A percentile compares a stretch with the other conserved stretches of the same genome.
phyloP scores from a whole-genome alignment of 345 rosid species.

The Hypericum perforatum region DNA sequence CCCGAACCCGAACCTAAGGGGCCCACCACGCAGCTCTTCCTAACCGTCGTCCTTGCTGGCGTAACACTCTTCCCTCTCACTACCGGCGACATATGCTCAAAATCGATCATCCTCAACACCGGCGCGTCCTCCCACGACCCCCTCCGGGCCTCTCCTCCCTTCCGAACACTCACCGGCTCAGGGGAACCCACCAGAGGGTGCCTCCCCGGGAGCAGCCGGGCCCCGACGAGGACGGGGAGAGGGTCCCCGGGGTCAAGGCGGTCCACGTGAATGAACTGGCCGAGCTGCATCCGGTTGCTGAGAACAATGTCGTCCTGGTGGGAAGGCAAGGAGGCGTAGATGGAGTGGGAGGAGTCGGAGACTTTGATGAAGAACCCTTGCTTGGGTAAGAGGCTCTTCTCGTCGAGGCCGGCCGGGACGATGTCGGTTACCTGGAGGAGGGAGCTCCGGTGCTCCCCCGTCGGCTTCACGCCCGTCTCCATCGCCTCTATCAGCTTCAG shows the following conservation, averaged over 20 bases:
- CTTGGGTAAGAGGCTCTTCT: constrained; percentile 75
- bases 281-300: constrained; percentile 87
- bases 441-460: constrained; percentile 81
- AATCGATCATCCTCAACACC: too few species aligned
- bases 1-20: constrained; percentile 22
- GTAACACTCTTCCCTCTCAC: constrained; percentile 32
- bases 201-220: constrained; percentile 81
- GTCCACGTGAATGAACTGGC: constrained; percentile 84
- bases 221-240: constrained; percentile 68
- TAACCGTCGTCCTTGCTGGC: constrained; percentile 29
- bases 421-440: constrained; percentile 86
- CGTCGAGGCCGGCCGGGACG: constrained; percentile 91
- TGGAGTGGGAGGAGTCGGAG: constrained; percentile 86
- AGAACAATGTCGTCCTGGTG: constrained; percentile 75
- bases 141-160: constrained; percentile 15
- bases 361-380: constrained; percentile 91
- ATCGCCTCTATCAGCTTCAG: constrained; percentile 70
- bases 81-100: constrained; percentile 41
- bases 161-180: constrained; percentile 53
- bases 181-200: constrained; percentile 91
- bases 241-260: constrained; percentile 86
- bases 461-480: constrained; percentile 78
- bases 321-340: constrained; percentile 79
- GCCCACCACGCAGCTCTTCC: constrained; percentile 61
- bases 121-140: too few species aligned